Evolutionary conservation across 352 stramenopile genomes (phyloP).

Genomic region (Pythium sp.): DNA sequence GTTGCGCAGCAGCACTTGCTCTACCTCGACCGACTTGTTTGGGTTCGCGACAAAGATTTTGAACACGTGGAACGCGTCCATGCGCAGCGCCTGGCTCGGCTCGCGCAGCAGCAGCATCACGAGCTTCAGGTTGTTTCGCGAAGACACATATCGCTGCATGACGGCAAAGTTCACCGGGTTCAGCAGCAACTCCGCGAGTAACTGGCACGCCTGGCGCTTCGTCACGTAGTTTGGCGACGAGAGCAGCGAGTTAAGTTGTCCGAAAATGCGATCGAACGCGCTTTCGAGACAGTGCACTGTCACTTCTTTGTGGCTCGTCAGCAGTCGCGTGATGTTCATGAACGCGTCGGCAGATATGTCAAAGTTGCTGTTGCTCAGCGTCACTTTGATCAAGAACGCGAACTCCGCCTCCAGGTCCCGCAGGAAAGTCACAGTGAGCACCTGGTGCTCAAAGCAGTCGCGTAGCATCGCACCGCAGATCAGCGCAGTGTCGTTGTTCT

Average conservation of each 20-base stretch:
- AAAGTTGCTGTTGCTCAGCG: constrained; percentile 79
- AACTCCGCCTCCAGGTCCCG: constrained; percentile 60
- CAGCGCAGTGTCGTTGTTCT: constrained; percentile 65
- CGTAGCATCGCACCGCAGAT: constrained; percentile 80
- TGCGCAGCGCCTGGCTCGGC: constrained; percentile 67
- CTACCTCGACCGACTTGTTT: constrained; percentile 72
- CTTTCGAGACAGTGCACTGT: constrained; percentile 48
- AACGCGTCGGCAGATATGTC: constrained; percentile 83
- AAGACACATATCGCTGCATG: constrained; percentile 78
- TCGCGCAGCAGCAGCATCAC: constrained; percentile 78
- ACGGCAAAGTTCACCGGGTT: constrained; percentile 73
- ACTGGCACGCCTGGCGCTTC: constrained; percentile 64
- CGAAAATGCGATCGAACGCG: constrained; percentile 71
- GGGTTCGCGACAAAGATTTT: constrained; percentile 89
- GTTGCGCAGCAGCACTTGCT: constrained; percentile 71
- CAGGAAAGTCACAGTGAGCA: constrained; percentile 59
- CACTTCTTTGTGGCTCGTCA: constrained; percentile 62
- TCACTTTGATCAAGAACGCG: constrained; percentile 63
- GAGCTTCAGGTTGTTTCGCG: constrained; percentile 65
- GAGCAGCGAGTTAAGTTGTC: constrained; percentile 57
- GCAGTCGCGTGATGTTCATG: constrained; percentile 69
- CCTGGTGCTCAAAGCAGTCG: constrained; percentile 73
- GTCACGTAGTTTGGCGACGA: constrained; percentile 70
- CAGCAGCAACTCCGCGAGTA: constrained; percentile 71
- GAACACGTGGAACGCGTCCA: constrained; percentile 86